Base-by-base conservation (phyloP, 192 early-diverging fungal genomes). In the Coemansia sp. region DNA sequence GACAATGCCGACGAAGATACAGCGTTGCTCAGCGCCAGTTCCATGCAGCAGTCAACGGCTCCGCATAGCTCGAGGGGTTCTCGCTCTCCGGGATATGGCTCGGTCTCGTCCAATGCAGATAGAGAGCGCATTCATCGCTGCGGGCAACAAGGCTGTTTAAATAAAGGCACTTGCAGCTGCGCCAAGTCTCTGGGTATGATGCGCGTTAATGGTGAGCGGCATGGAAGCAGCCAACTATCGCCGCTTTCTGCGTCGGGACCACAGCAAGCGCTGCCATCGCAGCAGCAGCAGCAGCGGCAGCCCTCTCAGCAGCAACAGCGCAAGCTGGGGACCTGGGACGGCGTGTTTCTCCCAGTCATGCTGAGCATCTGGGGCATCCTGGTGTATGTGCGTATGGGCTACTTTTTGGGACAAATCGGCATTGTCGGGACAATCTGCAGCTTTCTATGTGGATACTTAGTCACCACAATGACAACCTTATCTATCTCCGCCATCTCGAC, bases 281-380 rank as follows among this genome's bases (percentile, higher is more conserved):
- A n/a, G 28, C 30, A 35, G 54, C 54, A 55, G 54, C 54, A 13
- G n/a, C 54, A 2, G 53, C 53, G 1, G n/a, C 28, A 55, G 28
- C 52, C 24, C 10, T 28, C 55, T n/a, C n/a, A n/a, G n/a, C n/a
- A n/a, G 32, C 32, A 65, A 47, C 42, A 63, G 30, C 67, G 63
- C 27, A 90, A 88, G 65, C 83, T 90, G 18, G 85, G 84, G 18
- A 85, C 85, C 16, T 84, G 86, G 71, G 84, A 84, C n/a, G 88
- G 88, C 2, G 88, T 90, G 53, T 90, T 90, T 67, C 59, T 87
- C 32, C 88, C 87, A 14, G 84, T 86, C n/a, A 78, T 80, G 39
- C 75, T 87, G 53, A 83, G 79, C 47, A 87, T 90, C 76, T 90
- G 88, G 88, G 85, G 86, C 46, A 87, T 89, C 55, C 78, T 89